These are phyloP conservation scores for Saccharomyces hybrid DNA, from an alignment of 1,139 yeast species.

Conservation along the genomic window DNA sequence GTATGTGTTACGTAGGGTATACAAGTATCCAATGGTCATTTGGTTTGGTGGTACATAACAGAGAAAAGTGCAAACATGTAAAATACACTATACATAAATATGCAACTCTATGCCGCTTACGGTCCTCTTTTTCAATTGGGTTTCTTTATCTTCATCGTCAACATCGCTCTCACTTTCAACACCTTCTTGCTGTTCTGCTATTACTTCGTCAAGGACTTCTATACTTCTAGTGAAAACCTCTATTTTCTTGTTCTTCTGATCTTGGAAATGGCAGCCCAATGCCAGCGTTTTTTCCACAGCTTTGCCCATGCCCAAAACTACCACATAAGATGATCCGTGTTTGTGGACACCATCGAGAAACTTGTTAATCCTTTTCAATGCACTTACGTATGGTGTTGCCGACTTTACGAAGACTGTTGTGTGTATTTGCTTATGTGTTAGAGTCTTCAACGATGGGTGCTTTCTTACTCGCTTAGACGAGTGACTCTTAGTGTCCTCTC, in stretches of 20 bases:
- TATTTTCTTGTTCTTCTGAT: conserved; percentile 39
- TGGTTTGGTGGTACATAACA: neutral
- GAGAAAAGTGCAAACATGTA: neutral
- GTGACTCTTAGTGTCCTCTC: neutral
- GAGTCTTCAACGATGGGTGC: conserved; percentile 25
- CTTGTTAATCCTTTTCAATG: conserved; percentile 48
- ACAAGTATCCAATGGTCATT: neutral
- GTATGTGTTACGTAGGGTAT: neutral
- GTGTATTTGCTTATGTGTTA: conserved; percentile 31
- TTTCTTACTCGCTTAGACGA: conserved; percentile 15
- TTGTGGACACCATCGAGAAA: conserved; percentile 34
- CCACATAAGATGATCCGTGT: conserved; percentile 38
- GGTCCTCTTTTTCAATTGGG: conserved; percentile 41
- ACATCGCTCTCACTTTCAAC: neutral
- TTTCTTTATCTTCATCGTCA: conserved; percentile 32
- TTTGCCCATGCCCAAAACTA: conserved; percentile 62
- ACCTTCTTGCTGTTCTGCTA: neutral
- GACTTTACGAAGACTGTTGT: conserved; percentile 49
- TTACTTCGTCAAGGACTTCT: conserved; percentile 56
- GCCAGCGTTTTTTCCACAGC: conserved; percentile 49
- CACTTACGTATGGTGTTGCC: conserved; percentile 55
- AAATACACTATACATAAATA: conserved; percentile 32
- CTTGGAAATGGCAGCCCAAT: conserved; percentile 46
- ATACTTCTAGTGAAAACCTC: conserved; percentile 52
- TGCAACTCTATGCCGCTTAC: conserved; percentile 54